Evolutionary conservation across 768 basidiomycete species (phyloP).

Genomic region (Tricholoma hemisulphureum): DNA sequence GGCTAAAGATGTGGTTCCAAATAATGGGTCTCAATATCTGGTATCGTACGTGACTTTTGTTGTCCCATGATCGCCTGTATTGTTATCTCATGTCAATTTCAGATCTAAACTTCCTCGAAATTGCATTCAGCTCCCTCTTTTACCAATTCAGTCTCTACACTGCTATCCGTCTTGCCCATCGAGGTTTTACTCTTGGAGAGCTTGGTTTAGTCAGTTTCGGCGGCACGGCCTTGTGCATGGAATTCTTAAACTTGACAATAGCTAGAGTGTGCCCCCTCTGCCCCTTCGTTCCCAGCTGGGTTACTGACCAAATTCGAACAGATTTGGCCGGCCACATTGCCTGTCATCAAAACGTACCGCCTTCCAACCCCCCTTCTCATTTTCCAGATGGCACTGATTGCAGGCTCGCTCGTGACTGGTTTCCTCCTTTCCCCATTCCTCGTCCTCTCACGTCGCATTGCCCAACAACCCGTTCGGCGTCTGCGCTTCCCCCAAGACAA

Average conservation of each 20-base stretch:
- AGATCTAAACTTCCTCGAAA: slow-evolving; percentile 82
- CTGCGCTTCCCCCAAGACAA: slow-evolving; percentile 84
- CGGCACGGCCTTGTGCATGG: slow-evolving; percentile 82
- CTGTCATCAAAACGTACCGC: slow-evolving; percentile 88
- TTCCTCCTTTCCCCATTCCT: slow-evolving; percentile 93
- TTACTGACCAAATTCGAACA: slow-evolving; percentile 25
- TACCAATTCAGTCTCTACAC: slow-evolving; percentile 92
- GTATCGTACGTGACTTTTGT: slow-evolving; percentile 58
- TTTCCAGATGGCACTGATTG: slow-evolving; percentile 90
- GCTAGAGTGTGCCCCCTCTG: slow-evolving; percentile 65
- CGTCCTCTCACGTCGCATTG: slow-evolving; percentile 87
- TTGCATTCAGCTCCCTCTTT: slow-evolving; percentile 69
- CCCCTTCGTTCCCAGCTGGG: not conserved
- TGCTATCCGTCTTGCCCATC: slow-evolving; percentile 84
- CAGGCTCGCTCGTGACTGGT: slow-evolving; percentile 88
- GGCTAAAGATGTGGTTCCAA: slow-evolving; percentile 47
- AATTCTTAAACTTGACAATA: slow-evolving; percentile 80
- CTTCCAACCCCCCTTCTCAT: slow-evolving; percentile 88
- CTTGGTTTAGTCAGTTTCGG: slow-evolving; percentile 87
- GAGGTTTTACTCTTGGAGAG: slow-evolving; percentile 96
- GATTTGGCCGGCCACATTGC: slow-evolving; percentile 79
- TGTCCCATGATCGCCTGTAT: slow-evolving; percentile 3
- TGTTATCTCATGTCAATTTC: slow-evolving; percentile 1
- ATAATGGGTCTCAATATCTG: slow-evolving; percentile 52
- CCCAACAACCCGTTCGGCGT: slow-evolving; percentile 79